A percentile compares a stretch with the other conserved stretches of the same genome.
Conservation (phyloP, 2,329 filamentous ascomycete genomes). For the Aspergillus neotritici region DNA sequence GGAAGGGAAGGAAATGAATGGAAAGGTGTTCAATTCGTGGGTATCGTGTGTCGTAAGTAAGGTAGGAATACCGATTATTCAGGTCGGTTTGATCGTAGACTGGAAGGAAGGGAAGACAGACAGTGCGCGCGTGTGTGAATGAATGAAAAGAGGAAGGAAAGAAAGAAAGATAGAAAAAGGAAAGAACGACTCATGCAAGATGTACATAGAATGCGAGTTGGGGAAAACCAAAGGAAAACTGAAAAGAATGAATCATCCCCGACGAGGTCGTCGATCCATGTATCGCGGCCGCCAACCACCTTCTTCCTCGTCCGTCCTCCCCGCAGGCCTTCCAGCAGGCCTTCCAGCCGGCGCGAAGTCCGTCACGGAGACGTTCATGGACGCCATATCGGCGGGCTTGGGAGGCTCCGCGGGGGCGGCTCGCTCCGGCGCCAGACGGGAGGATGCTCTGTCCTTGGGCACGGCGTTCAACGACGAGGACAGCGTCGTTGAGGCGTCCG, state of each 20-base stretch:
- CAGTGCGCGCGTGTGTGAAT: background rate
- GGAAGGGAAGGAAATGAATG: background rate
- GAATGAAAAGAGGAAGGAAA: background rate
- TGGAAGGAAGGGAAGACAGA: background rate
- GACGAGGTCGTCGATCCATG: constrained; percentile 26
- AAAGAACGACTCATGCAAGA: background rate
- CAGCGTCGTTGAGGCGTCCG: constrained; percentile 5
- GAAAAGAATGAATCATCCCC: constrained; percentile 9
- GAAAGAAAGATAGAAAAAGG: background rate
- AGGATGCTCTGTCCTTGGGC: constrained; percentile 12
- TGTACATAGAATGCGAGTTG: background rate
- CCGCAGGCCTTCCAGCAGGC: constrained; percentile 9
- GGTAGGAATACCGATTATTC: too few species aligned
- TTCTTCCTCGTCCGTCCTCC: constrained; percentile 12
- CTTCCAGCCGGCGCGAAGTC: constrained; percentile 13
- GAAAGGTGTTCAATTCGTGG: too few species aligned
- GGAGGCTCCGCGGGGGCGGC: constrained; percentile 5
- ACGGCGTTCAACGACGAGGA: background rate
- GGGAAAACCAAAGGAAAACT: background rate
- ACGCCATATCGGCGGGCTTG: constrained; percentile 1
- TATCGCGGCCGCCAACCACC: constrained; percentile 24
- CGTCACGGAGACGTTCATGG: constrained; percentile 9
- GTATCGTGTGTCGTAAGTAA: too few species aligned
- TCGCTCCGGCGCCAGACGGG: constrained; percentile 15
- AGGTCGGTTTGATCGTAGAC: too few species aligned